A percentile compares a stretch with the other conserved stretches of the same genome.
Conservation (phyloP, 2,329 filamentous ascomycete genomes). For the Microascus cirrosus region DNA sequence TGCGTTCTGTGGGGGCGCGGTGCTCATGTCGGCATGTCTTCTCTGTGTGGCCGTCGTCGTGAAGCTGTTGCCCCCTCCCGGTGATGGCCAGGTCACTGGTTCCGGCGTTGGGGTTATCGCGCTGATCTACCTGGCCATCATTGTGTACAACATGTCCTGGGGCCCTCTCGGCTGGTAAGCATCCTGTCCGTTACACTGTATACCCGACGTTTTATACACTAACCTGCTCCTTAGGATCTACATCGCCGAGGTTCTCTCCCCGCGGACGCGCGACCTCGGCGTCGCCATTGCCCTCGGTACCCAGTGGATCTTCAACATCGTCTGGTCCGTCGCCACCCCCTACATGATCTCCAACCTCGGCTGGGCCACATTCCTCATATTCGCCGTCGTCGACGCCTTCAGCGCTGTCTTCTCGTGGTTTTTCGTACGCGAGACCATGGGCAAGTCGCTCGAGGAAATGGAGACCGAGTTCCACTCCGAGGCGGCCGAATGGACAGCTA, state of each 20-base stretch:
- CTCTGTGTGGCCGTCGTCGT: not conserved
- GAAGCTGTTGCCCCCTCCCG: not conserved
- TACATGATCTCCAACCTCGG: not conserved
- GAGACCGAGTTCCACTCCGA: not conserved
- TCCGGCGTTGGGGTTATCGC: not conserved
- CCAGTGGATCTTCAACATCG: not conserved
- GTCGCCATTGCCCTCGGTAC: not conserved
- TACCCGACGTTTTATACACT: not conserved
- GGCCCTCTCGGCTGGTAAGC: not conserved
- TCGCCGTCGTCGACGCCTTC: not conserved
- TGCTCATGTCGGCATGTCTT: not conserved
- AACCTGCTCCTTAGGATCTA: not conserved
- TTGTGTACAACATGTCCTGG: not conserved
- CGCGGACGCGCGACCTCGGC: not conserved
- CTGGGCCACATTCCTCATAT: not conserved
- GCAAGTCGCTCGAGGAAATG: not conserved
- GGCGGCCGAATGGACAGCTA: not conserved
- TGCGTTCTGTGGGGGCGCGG: not conserved
- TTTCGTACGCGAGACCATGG: not conserved
- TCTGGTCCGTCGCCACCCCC: not conserved
- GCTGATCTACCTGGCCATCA: not conserved
- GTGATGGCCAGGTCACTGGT: not conserved
- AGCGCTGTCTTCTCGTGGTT: not conserved
- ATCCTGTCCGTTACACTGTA: too few species aligned
- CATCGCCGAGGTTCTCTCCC: not conserved